These are phyloP conservation scores for Raddia distichophylla DNA, from an alignment of 176 grass and related monocot species.

Conservation along the genomic window DNA sequence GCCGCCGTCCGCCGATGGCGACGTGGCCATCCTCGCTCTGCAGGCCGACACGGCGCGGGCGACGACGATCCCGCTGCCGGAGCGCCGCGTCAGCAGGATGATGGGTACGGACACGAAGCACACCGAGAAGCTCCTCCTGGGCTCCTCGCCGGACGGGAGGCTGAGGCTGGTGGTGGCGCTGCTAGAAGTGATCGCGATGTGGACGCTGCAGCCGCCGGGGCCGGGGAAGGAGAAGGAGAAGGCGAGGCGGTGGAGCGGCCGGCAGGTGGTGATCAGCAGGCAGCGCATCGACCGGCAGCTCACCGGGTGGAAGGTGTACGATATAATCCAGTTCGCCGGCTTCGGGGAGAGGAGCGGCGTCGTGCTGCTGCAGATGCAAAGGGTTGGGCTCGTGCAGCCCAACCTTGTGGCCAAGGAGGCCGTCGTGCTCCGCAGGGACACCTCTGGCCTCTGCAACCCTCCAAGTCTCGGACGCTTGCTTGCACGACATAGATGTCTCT, in stretches of 20 bases:
- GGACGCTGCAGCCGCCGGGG: background rate
- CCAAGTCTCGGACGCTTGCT: background rate
- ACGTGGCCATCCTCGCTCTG: background rate
- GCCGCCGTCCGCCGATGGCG: no score
- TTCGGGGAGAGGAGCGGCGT: no score
- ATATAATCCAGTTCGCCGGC: no score
- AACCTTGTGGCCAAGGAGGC: background rate
- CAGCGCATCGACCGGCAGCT: no score
- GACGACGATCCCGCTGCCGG: background rate
- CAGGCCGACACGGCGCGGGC: background rate
- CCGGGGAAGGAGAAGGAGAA: no score
- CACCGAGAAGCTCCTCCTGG: slow-evolving; percentile 7
- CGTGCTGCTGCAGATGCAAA: background rate
- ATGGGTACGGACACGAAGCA: background rate
- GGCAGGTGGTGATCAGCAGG: slow-evolving; percentile 2
- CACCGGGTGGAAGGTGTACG: no score
- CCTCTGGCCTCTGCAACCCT: background rate
- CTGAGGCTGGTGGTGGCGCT: slow-evolving; percentile 6
- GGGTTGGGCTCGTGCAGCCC: background rate
- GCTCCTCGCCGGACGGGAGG: background rate
- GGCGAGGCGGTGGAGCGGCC: background rate
- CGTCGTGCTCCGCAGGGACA: background rate
- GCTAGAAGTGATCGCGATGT: background rate
- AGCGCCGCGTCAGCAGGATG: background rate
- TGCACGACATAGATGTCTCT: background rate